phyloP scores from a whole-genome alignment of 495 filamentous ascomycete species.

The Pyrenopolyporus hunteri region DNA sequence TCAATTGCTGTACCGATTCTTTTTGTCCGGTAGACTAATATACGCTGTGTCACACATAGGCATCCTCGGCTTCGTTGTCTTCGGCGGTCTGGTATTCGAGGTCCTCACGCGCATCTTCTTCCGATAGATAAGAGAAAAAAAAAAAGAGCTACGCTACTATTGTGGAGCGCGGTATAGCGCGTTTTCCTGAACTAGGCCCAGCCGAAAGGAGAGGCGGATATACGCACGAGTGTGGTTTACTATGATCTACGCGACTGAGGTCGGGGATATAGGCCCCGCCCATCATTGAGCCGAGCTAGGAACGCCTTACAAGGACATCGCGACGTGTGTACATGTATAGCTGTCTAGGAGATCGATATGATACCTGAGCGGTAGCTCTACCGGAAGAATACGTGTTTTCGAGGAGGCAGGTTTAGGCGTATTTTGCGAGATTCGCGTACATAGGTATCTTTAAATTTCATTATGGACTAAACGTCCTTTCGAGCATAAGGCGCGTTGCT shows the following conservation, averaged over 20 bases:
- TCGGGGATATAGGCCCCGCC: neutral
- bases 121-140: conserved; percentile 29
- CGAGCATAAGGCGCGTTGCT: neutral
- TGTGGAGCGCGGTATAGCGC: neutral
- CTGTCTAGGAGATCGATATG: conserved; percentile 14
- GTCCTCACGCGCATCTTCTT: conserved; percentile 77
- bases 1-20: neutral
- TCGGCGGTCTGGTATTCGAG: conserved; percentile 85
- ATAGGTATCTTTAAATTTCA: neutral
- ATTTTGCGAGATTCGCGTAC: neutral
- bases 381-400: conserved; percentile 16
- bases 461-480: neutral
- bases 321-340: conserved; percentile 16
- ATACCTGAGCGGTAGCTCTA: conserved; percentile 34
- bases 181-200: neutral
- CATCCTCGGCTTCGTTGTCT: conserved; percentile 79
- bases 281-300: neutral
- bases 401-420: conserved; percentile 8
- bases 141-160: too few relatives aligned
- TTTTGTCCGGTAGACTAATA: neutral
- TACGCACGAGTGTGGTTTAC: conserved; percentile 3
- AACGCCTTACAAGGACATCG: neutral
- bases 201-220: neutral
- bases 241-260: neutral
- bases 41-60: conserved; percentile 49